phyloP scores from a whole-genome alignment of 2,329 filamentous ascomycete genomes.

The Fusarium aywerte region DNA sequence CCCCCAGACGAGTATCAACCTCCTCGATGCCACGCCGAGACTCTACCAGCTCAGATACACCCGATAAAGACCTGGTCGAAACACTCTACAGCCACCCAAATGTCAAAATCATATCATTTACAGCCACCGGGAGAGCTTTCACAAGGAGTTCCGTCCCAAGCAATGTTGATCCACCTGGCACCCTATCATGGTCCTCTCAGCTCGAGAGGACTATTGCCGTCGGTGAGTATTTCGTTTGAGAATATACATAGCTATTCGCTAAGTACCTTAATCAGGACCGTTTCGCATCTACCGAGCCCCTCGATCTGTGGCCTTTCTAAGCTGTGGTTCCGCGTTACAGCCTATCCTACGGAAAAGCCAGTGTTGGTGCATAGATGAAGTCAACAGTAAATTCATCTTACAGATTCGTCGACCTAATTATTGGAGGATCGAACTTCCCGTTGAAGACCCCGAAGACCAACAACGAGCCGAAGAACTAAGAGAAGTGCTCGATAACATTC shows the following conservation, averaged over 20 bases:
- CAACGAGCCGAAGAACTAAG: conserved; percentile 74
- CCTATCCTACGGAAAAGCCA: conserved; percentile 90
- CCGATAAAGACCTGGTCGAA: conserved; percentile 61
- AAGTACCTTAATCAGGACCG: conserved; percentile 62
- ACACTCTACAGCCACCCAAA: conserved; percentile 79
- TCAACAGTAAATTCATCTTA: conserved; percentile 83
- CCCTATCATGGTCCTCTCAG: conserved; percentile 77
- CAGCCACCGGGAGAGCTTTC: conserved; percentile 50
- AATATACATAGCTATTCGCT: neutral
- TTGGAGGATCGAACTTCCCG: conserved; percentile 88
- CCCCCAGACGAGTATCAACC: conserved; percentile 53
- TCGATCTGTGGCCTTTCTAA: conserved; percentile 87
- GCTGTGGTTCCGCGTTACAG: conserved; percentile 83
- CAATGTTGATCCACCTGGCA: conserved; percentile 65
- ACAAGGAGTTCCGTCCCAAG: conserved; percentile 48
- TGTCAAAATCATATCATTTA: conserved; percentile 73
- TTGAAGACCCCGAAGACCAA: conserved; percentile 59
- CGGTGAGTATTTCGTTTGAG: conserved; percentile 58
- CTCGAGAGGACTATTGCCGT: conserved; percentile 84
- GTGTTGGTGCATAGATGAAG: conserved; percentile 91
- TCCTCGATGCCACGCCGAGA: conserved; percentile 49
- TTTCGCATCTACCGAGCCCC: conserved; percentile 88
- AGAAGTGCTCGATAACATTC: conserved; percentile 73
- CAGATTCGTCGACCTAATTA: conserved; percentile 85
- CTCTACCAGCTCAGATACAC: conserved; percentile 38